phyloP scores from a whole-genome alignment of 2,329 filamentous ascomycete species.

The Cladophialophora bantiana region DNA sequence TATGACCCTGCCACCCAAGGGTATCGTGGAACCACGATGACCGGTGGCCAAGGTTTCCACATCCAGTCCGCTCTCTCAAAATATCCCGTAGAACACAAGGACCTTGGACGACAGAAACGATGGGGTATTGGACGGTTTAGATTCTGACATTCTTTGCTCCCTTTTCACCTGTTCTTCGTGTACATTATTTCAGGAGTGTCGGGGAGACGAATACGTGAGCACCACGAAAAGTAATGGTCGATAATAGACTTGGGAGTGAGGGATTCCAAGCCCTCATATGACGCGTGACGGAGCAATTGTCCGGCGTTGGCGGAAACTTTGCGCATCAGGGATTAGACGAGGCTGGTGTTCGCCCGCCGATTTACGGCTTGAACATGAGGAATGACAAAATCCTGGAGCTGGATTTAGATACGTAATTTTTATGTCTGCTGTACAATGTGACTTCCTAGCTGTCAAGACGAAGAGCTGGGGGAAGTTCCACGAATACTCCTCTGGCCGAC shows the following conservation, averaged over 20 bases:
- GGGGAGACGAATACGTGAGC: neutral
- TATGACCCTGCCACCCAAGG: constrained; percentile 20
- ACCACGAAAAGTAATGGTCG: neutral
- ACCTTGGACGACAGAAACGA: constrained; percentile 26
- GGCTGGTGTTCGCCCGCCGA: neutral
- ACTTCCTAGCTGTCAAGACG: neutral
- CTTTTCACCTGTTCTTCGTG: neutral
- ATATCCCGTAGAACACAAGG: constrained; percentile 18
- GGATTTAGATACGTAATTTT: neutral
- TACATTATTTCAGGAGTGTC: neutral
- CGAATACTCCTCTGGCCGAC: neutral
- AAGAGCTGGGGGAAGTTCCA: neutral
- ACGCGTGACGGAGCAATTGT: neutral
- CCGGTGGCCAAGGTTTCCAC: constrained; percentile 21
- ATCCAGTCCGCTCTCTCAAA: constrained; percentile 1
- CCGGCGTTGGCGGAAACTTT: neutral
- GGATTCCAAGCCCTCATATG: neutral
- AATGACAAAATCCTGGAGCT: neutral
- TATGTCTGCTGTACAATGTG: neutral
- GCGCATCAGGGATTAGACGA: neutral
- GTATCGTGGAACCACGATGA: constrained; percentile 30
- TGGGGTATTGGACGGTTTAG: constrained; percentile 27
- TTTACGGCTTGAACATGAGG: neutral
- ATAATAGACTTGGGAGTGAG: neutral
- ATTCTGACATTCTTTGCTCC: constrained; percentile 1